Evolutionary conservation across 345 rosid species (phyloP), one percentile per base, ranked within the genome.

Genomic region (Salix koriyanagi): DNA sequence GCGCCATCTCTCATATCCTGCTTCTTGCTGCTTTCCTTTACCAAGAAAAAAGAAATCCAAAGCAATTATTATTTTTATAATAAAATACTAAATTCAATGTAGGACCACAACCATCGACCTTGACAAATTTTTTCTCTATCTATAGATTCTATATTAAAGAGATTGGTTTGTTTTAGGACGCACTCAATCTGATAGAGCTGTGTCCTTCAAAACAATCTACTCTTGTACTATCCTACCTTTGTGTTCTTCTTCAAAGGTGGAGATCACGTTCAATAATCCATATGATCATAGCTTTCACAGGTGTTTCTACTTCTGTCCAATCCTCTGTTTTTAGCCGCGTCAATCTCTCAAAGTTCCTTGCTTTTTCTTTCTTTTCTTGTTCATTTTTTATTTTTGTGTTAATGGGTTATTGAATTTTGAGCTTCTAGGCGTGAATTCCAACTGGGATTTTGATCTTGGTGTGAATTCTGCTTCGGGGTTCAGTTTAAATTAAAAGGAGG

Each of bases 381-480:
- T 67, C 14, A 25, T 21, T 70, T 64, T n/a, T 21, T 19, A 25
- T 16, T 0, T 44, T 65, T 69, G 5, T 23, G 28, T 52, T 65
- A 36, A 21, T 36, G 48, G 34, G 30, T 32, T 70, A 30, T 62
- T 48, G 69, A 67, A 28, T 61, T 79, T 71, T 54, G 70, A 65
- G 78, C 73, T 15, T 48, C 65, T 19, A 23, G 28, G 39, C 30
- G 23, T 64, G 54, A 62, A 41, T 76, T 79, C 75, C 30, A 48
- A 65, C 77, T 72, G 82, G 73, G 75, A 23, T 76, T 72, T 50
- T 72, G 34, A 42, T 61, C 11, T 42, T 52, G 9, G 11, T 75
- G 30, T 60, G 10, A 18, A 11, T 76, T 76, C 28, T 56, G 23
- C 58, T 41, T 69, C 36, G 10, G 67, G 69, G 73, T 42, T 50